Evolutionary conservation across 2,329 filamentous ascomycete species (phyloP), one percentile per base, ranked within the genome.

Genomic region (Penicillium sumatraense): DNA sequence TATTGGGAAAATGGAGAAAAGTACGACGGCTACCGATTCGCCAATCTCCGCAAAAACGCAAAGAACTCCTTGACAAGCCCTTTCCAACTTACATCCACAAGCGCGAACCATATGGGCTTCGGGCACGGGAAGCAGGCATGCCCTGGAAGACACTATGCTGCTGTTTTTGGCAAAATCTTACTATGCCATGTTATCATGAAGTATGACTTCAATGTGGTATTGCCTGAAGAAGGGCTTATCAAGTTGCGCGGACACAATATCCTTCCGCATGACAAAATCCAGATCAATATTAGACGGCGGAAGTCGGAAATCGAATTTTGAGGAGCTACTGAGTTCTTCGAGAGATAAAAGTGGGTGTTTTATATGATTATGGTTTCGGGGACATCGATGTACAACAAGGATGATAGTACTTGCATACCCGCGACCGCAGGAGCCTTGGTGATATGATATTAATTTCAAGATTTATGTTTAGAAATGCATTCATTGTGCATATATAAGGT

Each of bases 81-180:
- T 2, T 35, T 18, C 13, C 36, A 49, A 13, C 78, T 86, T 73
- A 80, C 84, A 5, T 24, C 11, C 81, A 84, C 83, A 2, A 80
- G 78, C 31, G 72, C 80, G 33, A 66, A 71, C 7, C 80, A 83
- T 60, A 65, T 86, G 18, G 73, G 80, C 0, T 87, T 86, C 67
- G 83, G 84, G 0, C 81, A 85, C 56, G 84, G 84, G 7, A 73
- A 80, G 57, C 83, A 86, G 64, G 66, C 69, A 33, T 72, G 70
- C 54, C 68, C 69, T 3, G 69, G 70, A 9, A 58, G 70, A n/a
- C 71, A 68, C 50, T 71, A 69, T 42, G 70, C 68, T 0, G 57
- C 59, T 4, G 57, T 61, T 36, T 57, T 66, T 54, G 51, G 67
- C 16, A 72, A 71, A 55, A 59, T 70, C 26, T 44, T 63, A 8